Percentiles rank a stretch among this genome's conserved stretches.
Conservation (phyloP, 1,284 basidiomycete genomes). For the Anthracocystis setariae region DNA sequence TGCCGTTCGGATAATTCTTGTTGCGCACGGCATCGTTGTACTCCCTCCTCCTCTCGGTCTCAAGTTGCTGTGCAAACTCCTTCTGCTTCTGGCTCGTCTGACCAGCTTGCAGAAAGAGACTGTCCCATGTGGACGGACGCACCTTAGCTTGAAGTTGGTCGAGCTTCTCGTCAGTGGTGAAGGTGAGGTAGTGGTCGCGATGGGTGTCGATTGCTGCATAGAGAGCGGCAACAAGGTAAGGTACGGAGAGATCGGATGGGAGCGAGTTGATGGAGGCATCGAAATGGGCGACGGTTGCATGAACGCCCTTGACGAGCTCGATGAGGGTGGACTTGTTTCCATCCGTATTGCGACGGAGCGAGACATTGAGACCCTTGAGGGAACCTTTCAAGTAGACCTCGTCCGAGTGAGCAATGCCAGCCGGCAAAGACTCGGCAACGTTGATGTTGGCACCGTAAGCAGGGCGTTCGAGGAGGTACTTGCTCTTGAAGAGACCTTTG, state of each 20-base stretch:
- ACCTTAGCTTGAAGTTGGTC: slow-evolving; percentile 71
- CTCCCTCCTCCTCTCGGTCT: slow-evolving; percentile 26
- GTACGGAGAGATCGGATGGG: slow-evolving; percentile 13
- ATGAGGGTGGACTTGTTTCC: slow-evolving; percentile 34
- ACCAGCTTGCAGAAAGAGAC: slow-evolving; percentile 40
- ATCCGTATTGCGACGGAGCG: slow-evolving; percentile 27
- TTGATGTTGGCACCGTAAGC: not conserved
- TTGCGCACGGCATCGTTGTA: slow-evolving; percentile 43
- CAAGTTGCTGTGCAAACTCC: slow-evolving; percentile 43
- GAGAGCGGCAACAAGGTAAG: slow-evolving; percentile 35
- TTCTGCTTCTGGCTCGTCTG: slow-evolving; percentile 49
- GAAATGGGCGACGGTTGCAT: slow-evolving; percentile 39
- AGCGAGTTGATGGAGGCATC: slow-evolving; percentile 22
- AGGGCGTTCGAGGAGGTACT: slow-evolving; percentile 34
- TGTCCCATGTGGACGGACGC: slow-evolving; percentile 44
- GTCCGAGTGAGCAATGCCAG: slow-evolving; percentile 14
- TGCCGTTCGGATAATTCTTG: slow-evolving; percentile 36
- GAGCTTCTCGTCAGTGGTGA: slow-evolving; percentile 79
- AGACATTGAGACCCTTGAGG: slow-evolving; percentile 32
- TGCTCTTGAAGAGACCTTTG: slow-evolving; percentile 49
- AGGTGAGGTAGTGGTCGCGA: slow-evolving; percentile 69
- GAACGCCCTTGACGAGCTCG: slow-evolving; percentile 42
- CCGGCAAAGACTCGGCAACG: not conserved
- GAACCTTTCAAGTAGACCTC: slow-evolving; percentile 45
- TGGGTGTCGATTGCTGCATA: slow-evolving; percentile 45